Base-by-base conservation (phyloP, 495 filamentous ascomycete species). In the Talaromyces borbonicus region DNA sequence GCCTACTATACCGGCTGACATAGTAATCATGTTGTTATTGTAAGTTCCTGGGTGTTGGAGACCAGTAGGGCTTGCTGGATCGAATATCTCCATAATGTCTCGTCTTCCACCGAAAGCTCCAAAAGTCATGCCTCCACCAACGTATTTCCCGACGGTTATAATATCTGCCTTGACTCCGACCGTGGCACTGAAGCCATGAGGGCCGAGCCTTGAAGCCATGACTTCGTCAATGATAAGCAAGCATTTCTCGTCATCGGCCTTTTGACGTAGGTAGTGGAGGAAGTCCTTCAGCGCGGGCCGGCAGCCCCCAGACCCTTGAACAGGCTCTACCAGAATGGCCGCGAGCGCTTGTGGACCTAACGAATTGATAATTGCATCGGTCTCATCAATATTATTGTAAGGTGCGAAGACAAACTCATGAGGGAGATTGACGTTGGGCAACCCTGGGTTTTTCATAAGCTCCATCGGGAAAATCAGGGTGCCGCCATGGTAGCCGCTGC, bases 221-320 rank as follows among this genome's bases (percentile, higher is more conserved):
- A 84, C 80, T 58, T 84, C 80, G 39, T 84, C 80, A 9, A 81
- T 56, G 12, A 84, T 72, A 42, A 84, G 71, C 1, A 83, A 8
- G 1, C 67, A 64, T 4, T 68, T 71, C 3, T 61, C 56, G 24
- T 55, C 56, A 3, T 52, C 56, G 19, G 56, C 61, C 19, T 27
- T 61, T 46, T 51, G 56, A 8, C 62, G 66, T 3, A 73, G 39
- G 19, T 49, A 51, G n/a, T 58, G 51, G 24, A 73, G 42, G 43
- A 83, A 84, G 11, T 65, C 64, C 1, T 46, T 43, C 1, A 40
- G 61, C 0, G 60, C 75, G 1, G 61, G 56, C 18, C 74, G 69
- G 41, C 67, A 67, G 0, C 78, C 77, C 1, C 74, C 77, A 18
- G 66, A 61, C 0, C 71, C 75, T 50, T 79, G 77, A 66, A 84